Evolutionary conservation across 768 basidiomycete species (phyloP), one percentile per base, ranked within the genome.

Genomic region (Pleurotus djamor): DNA sequence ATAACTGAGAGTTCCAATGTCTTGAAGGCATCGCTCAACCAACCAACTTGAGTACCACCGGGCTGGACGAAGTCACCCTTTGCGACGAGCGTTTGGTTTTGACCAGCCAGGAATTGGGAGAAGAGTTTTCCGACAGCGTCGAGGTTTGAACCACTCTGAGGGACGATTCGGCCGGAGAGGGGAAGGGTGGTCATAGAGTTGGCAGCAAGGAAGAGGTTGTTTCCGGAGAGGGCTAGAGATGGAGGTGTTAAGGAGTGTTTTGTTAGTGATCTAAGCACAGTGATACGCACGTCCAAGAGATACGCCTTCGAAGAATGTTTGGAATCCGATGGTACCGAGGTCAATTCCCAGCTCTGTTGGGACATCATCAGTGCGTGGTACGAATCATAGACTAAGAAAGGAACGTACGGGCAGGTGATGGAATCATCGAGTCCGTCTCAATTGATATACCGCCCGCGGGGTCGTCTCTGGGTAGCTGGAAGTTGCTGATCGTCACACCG

Each of bases 1-100:
- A 73, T 79, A 33, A 91, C 88, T 5, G 80, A 62, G 7, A 91
- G 77, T 5, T 81, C 78, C 35, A 91, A 71, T 4, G 86, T 83
- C 71, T 85, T 78, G 75, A 91, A 90, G 4, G 89, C 88, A n/a
- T 80, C 76, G 48, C 80, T 87, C 43, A 91, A 69, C 89, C 88
- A 90, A 3, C 70, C 68, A 12, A 90, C 84, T 0, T 82, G 73
- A 1, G 84, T 73, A 21, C 84, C 85, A 8, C 73, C 68, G 10
- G 88, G 86, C 56, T 84, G 81, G 5, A 89, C 87, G 14, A 83
- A 81, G 37, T 83, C 73, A 28, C 89, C 88, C 32, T 74, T 76
- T 12, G 86, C 83, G 28, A 75, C 71, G 48, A 91, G 74, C 0
- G 86, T 87, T 60, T 83, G 79, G 59, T 89, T 88, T 61, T 84